Evolutionary conservation across 1,139 yeast species (phyloP), one percentile per base, ranked within the genome.

Genomic region (Kazachstania sp.): DNA sequence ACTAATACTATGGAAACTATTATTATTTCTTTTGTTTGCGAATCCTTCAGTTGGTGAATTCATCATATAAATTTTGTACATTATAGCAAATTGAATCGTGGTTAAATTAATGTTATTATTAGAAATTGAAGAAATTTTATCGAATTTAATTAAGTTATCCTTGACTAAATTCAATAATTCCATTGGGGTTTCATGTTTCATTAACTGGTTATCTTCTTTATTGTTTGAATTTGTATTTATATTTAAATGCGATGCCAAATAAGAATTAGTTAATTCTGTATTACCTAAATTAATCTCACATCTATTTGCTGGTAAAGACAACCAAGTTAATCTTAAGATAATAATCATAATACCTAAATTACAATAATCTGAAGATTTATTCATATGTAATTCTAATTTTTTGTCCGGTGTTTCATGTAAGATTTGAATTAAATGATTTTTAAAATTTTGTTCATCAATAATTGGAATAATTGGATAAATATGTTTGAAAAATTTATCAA

Each of bases 381-480:
- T 47, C 28, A 63, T 37, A n/a, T 53, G 54, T n/a, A 60, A 41
- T 16, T 39, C 44, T 9, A 47, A 28, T n/a, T 48, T 44, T 12
- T 49, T 43, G 20, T 47, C 43, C 36, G 45, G 31, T 39, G 42
- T 23, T 23, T 31, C 16, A 37, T 41, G 16, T 18, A 64, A 46
- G 18, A 63, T 60, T 39, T 57, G 56, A 48, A 52, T 54, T 29
- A 60, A 55, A 48, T 62, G 64, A 23, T 52, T 50, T 46, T 59
- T 58, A 49, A 71, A 66, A 35, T 62, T 62, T 11, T 47, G 52
- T 52, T 78, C 80, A 58, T 78, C 81, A 26, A 78, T 49, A 36
- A 74, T 67, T 1, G 83, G 82, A 47, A 75, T 66, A 38, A 70
- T 71, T 1, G 80, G 78, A 53, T 77, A 75, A 4, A 76, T 64